Base-by-base conservation (phyloP, 148 eudicot species). In the Chenopodium suecicum region DNA sequence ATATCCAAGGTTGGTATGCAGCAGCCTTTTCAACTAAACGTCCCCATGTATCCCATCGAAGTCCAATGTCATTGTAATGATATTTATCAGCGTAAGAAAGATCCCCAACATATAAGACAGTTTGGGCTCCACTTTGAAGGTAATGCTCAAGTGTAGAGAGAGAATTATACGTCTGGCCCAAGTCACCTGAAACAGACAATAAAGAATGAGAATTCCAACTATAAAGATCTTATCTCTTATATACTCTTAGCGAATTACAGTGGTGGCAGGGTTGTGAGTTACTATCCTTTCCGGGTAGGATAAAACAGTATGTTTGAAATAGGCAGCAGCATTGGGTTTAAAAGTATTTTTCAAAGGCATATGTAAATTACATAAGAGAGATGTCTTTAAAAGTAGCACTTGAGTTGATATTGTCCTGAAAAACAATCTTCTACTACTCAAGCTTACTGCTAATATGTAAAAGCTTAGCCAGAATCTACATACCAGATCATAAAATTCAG, bases 11-110 rank as follows among this genome's bases (percentile, higher is more conserved):
- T 70, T 91, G 98, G 89, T 90, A 95, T 62, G 98, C 98, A 44
- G 91, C 81, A 80, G 86, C 89, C 85, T 56, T 80, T 83, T 95
- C 98, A 76, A 82, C 84, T 86, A 95, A 93, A 65, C 92, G 91
- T 41, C 94, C 98, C 94, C 94, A 95, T 37, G 98, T 80, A 84
- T 95, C 98, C 98, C 98, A 95, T 54, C 98, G 91, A 63, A 91
- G 84, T 52, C 93, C 93, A 82, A 92, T 85, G 76, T 93, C 98
- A 85, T 90, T 86, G 80, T 87, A 83, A 37, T 84, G 66, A 83
- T 93, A 90, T 83, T 88, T 90, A 85, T 95, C 98, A 50, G 98
- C 98, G 82, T 95, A 95, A 41, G 98, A 93, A 80, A 95, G 96
- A 88, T 95, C 98, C 63, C 98, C 98, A 80, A 92, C 94, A 80